A percentile compares a stretch with the other conserved stretches of the same genome.
Evolutionary conservation across 805 yeast species (phyloP).

Genomic region (Brettanomyces anomalus): DNA sequence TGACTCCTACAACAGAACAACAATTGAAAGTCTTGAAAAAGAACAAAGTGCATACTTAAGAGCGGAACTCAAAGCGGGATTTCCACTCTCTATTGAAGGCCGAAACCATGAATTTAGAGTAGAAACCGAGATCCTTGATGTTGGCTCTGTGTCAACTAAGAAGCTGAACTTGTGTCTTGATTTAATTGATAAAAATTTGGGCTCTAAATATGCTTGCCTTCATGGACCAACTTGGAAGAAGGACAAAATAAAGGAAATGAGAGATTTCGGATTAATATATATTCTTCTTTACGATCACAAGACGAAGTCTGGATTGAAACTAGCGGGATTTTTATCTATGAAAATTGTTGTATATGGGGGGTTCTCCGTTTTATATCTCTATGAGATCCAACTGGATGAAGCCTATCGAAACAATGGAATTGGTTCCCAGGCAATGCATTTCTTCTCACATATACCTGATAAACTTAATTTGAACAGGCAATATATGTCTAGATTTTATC

Average conservation of each 20-base stretch:
- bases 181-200: constrained; percentile 20
- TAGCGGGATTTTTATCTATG: constrained; percentile 38
- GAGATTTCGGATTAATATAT: constrained; percentile 38
- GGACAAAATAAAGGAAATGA: constrained; percentile 36
- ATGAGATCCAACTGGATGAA: constrained; percentile 43
- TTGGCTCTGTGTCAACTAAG: not conserved
- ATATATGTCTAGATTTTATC: constrained; percentile 3
- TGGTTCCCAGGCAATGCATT: constrained; percentile 32
- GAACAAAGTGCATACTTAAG: not conserved
- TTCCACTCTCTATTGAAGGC: not conserved
- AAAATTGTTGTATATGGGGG: constrained; percentile 34
- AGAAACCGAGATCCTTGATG: not conserved
- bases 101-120: not conserved
- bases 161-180: constrained; percentile 10
- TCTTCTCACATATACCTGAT: constrained; percentile 27
- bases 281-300: constrained; percentile 21
- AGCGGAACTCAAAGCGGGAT: not conserved
- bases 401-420: constrained; percentile 25
- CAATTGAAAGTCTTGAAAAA: not conserved
- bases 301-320: constrained; percentile 1
- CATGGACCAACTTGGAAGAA: constrained; percentile 33
- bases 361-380: constrained; percentile 37
- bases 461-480: constrained; percentile 5
- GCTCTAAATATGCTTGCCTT: constrained; percentile 14
- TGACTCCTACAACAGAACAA: not conserved